Evolutionary conservation across 495 filamentous ascomycete genomes (phyloP).

Genomic region (Penicillium taxi): DNA sequence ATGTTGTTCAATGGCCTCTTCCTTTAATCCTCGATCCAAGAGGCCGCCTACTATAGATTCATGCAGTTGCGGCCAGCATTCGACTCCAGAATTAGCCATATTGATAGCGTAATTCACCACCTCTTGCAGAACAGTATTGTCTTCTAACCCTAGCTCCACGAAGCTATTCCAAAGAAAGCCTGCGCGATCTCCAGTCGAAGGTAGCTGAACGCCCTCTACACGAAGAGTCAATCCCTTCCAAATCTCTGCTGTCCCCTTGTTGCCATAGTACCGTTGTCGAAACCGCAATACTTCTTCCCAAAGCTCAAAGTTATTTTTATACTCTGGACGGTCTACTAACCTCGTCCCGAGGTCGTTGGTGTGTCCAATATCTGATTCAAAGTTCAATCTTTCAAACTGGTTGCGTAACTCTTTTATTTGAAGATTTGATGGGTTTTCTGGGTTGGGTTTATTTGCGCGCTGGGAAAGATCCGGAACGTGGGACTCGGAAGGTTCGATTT

Average conservation of each 20-base stretch:
- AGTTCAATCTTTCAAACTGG: constrained; percentile 30
- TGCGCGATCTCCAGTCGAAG: constrained; percentile 40
- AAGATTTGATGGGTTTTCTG: neutral
- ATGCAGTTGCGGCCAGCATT: constrained; percentile 44
- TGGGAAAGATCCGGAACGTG: neutral
- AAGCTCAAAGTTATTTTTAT: constrained; percentile 46
- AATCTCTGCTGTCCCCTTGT: constrained; percentile 49
- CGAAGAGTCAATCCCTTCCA: constrained; percentile 53
- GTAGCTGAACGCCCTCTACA: constrained; percentile 35
- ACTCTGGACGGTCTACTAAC: constrained; percentile 47
- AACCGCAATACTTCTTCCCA: constrained; percentile 61
- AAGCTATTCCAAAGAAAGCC: constrained; percentile 52
- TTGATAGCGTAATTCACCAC: constrained; percentile 49
- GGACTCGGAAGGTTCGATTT: constrained; percentile 15
- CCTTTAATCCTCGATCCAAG: constrained; percentile 26
- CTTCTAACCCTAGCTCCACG: constrained; percentile 39
- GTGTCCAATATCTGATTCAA: constrained; percentile 48
- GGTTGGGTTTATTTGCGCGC: neutral
- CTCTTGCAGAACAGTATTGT: constrained; percentile 40
- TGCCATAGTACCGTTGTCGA: constrained; percentile 51
- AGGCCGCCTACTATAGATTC: constrained; percentile 40
- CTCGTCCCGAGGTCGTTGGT: constrained; percentile 27
- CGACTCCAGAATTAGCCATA: constrained; percentile 36
- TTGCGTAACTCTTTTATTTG: constrained; percentile 13
- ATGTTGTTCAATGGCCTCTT: constrained; percentile 43